Evolutionary conservation across 768 basidiomycete species (phyloP).

Genomic region (Leccinum barrowsii): DNA sequence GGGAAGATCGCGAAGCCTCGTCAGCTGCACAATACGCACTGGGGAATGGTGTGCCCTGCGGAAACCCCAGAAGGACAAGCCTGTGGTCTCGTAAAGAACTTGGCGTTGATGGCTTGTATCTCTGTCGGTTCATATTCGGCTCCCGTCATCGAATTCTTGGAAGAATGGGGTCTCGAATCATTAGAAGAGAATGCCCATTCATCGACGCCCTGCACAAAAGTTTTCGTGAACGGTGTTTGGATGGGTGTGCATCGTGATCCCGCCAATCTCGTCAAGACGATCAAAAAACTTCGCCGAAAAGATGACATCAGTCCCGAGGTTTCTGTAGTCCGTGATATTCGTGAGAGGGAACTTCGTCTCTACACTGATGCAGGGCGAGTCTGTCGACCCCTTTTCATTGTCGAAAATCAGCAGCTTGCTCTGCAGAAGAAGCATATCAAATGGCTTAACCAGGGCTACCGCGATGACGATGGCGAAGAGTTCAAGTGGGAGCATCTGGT

Average conservation of each 20-base stretch:
- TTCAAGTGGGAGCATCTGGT: slow-evolving; percentile 85
- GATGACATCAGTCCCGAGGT: slow-evolving; percentile 96
- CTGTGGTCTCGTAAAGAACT: slow-evolving; percentile 97
- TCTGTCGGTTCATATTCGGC: slow-evolving; percentile 96
- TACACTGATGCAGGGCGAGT: slow-evolving; percentile 98
- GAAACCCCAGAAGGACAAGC: slow-evolving; percentile 99
- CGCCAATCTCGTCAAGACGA: slow-evolving; percentile 85
- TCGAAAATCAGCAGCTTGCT: slow-evolving; percentile 83
- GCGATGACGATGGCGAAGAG: slow-evolving; percentile 55
- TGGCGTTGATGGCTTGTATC: slow-evolving; percentile 96
- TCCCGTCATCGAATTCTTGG: slow-evolving; percentile 96
- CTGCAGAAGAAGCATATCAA: slow-evolving; percentile 83
- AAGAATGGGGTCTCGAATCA: slow-evolving; percentile 97
- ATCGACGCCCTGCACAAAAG: slow-evolving; percentile 82
- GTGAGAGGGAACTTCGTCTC: slow-evolving; percentile 89
- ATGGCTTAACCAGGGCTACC: slow-evolving; percentile 56
- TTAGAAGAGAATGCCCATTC: slow-evolving; percentile 91
- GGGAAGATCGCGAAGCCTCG: slow-evolving; percentile 99
- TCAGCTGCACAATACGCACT: slow-evolving; percentile 98
- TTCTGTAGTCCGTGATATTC: slow-evolving; percentile 95
- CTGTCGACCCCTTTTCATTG: slow-evolving; percentile 95
- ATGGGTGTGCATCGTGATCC: slow-evolving; percentile 98
- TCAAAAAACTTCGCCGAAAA: slow-evolving; percentile 88
- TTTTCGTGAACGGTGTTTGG: slow-evolving; percentile 99
- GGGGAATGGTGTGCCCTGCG: slow-evolving; percentile 99